Base-by-base conservation (phyloP, 345 rosid species). In the Populus euphratica region DNA sequence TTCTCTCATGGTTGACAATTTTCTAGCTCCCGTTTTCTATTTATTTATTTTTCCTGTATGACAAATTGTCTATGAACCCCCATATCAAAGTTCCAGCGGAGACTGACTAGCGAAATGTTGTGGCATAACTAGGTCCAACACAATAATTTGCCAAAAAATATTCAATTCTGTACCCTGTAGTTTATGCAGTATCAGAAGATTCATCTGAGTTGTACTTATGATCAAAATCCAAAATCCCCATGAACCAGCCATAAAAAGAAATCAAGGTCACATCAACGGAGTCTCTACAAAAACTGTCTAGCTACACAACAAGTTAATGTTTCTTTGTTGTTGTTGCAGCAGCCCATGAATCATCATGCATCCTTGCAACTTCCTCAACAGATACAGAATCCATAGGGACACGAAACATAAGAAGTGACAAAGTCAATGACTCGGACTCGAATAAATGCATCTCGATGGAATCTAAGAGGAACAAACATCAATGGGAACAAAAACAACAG, bases 391-490 rank as follows among this genome's bases (percentile, higher is more conserved):
- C 50, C 80, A 76, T 20, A 68, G 47, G 31, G 47, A 38, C 35
- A 74, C 66, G 73, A 69, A 76, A 76, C 69, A 70, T 73, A 77
- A 54, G 31, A 75, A 78, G 72, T 70, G 64, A 83, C 73, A 76
- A 85, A 21, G 67, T 33, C 72, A 54, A 41, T 61, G 29, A 13
- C 50, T 16, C 35, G 5, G 35, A n/a, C 49, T 59, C 43, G 29
- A 39, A 69, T 50, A 59, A 62, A 47, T 59, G 44, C 36, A 38
- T 27, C 20, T 47, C 66, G 33, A 70, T 25, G 70, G 27, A 31
- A 78, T 68, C 64, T 41, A n/a, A 71, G 73, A 73, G 52, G 2
- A 27, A 59, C 69, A 76, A 41, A 49, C 69, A 59, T 68, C 33
- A 47, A 41, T 33, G 61, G 31, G 69, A 65, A 69, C 76, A 80